Conservation (phyloP, 2,329 filamentous ascomycete species). For the Aquanectria penicillioides region DNA sequence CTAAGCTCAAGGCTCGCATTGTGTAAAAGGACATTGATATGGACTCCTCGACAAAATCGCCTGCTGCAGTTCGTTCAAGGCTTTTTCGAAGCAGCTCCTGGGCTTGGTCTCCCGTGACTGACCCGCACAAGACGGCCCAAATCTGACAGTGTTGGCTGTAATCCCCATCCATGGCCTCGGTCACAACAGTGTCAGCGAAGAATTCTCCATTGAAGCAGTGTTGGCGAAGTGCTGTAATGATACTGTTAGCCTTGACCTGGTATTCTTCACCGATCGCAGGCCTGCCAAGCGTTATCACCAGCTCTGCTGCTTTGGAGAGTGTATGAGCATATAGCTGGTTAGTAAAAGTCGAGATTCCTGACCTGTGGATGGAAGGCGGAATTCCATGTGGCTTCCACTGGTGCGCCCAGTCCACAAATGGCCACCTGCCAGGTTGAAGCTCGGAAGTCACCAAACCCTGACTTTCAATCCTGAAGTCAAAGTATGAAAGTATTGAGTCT, state of each 20-base stretch:
- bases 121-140: conserved; percentile 47
- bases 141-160: conserved; percentile 50
- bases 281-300: background rate
- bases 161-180: conserved; percentile 34
- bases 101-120: conserved; percentile 10
- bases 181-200: conserved; percentile 46
- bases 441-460: conserved; percentile 16
- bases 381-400: conserved; percentile 46
- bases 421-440: conserved; percentile 44
- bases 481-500: conserved; percentile 46
- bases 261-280: background rate
- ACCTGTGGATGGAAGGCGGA: conserved; percentile 45
- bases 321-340: conserved; percentile 48
- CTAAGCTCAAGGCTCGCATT: conserved; percentile 21
- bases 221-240: conserved; percentile 37
- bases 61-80: background rate
- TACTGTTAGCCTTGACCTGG: conserved; percentile 10
- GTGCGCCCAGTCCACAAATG: conserved; percentile 48
- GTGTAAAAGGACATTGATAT: conserved; percentile 34
- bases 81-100: background rate
- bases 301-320: too few relatives aligned
- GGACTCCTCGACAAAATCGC: background rate
- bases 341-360: conserved; percentile 42
- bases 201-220: conserved; percentile 45
- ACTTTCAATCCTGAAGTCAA: conserved; percentile 16